Base-by-base conservation (phyloP, 192 early-diverging fungal genomes). In the Coemansia sp. region DNA sequence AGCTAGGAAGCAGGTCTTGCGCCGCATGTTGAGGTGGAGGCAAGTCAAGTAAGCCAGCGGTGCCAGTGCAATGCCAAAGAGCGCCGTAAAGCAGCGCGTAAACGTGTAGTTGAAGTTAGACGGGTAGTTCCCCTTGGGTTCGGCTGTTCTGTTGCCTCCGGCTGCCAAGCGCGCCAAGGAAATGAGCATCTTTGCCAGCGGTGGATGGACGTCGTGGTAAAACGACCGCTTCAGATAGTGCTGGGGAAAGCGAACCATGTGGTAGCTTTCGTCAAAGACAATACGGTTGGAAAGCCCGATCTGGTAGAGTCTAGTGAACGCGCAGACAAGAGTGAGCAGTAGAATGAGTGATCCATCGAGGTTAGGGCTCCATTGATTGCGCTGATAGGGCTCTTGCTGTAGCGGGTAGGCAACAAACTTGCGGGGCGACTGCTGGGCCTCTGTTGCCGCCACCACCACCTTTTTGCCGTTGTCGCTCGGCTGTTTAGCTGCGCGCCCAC, bases 121-220 rank as follows among this genome's bases (percentile, higher is more conserved):
- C 2, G 89, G 89, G 58, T 87, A 90, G 21, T 65, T 53, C 38
- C 82, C 84, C 64, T 87, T 85, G 72, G 87, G 89, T 21, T 54
- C 66, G 33, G 87, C 87, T 2, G 76, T 73, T 8, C 85, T 84
- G 61, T 89, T 85, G 82, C 81, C 85, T 1, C 85, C 83, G 19
- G 72, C 81, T 3, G 24, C 46, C 17, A 73, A 50, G 21, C 85
- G 87, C 14, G 84, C 59, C 38, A 90, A 58, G 3, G 83, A 85
- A 27, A 87, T 74, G 15, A 90, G 74, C 73, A 88, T 84, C 73
- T 90, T 90, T 22, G 87, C 88, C 29, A 97, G 80, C 6, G 96
- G 96, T 14, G 96, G 96, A 67, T 98, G 96, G 2, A 98, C 93
- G 74, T 98, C 96, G 68, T 93, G 93, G 62, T 97, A 97, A 61